Percentiles rank a stretch among this genome's conserved stretches.
These are phyloP conservation scores for Aureoboletus auriporus DNA, from an alignment of 768 basidiomycete genomes.

Conservation along the genomic window DNA sequence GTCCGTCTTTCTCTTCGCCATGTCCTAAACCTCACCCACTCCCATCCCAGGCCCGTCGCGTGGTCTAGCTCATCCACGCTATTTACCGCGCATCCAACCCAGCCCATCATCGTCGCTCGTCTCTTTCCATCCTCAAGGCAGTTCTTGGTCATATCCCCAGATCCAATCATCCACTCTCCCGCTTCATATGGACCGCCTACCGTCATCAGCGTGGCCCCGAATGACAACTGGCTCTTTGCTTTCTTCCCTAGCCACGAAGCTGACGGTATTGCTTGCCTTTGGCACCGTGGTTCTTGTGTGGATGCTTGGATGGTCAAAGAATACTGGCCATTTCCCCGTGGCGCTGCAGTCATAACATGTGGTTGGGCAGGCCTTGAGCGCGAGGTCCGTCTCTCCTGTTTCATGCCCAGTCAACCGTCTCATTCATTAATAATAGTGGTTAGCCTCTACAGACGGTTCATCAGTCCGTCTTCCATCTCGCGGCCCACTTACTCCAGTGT, in stretches of 20 bases:
- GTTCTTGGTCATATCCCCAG: slow-evolving; percentile 54
- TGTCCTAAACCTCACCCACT: background rate
- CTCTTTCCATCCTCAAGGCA: slow-evolving; percentile 70
- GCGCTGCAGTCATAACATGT: slow-evolving; percentile 56
- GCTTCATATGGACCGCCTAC: slow-evolving; percentile 57
- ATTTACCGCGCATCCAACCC: slow-evolving; percentile 62
- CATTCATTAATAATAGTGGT: slow-evolving; percentile 46
- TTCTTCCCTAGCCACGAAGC: slow-evolving; percentile 61
- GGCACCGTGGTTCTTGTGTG: slow-evolving; percentile 54
- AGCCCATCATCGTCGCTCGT: slow-evolving; percentile 56
- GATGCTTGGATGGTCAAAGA: slow-evolving; percentile 62
- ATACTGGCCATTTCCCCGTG: slow-evolving; percentile 48
- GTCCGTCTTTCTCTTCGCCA: slow-evolving; percentile 31
- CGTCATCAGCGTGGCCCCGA: slow-evolving; percentile 55
- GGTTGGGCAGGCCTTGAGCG: slow-evolving; percentile 59
- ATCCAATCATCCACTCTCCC: slow-evolving; percentile 43
- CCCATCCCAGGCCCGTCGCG: slow-evolving; percentile 52
- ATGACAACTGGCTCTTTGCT: slow-evolving; percentile 65
- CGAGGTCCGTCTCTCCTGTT: slow-evolving; percentile 41
- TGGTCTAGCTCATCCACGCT: slow-evolving; percentile 71
- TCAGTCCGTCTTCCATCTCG: slow-evolving; percentile 53
- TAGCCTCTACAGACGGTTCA: slow-evolving; percentile 38
- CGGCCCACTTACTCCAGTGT: slow-evolving; percentile 53
- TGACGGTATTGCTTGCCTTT: slow-evolving; percentile 63
- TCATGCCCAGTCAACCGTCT: background rate